phyloP scores from a whole-genome alignment of 495 filamentous ascomycete species.

The Paragyromitra xinjiangensis region DNA sequence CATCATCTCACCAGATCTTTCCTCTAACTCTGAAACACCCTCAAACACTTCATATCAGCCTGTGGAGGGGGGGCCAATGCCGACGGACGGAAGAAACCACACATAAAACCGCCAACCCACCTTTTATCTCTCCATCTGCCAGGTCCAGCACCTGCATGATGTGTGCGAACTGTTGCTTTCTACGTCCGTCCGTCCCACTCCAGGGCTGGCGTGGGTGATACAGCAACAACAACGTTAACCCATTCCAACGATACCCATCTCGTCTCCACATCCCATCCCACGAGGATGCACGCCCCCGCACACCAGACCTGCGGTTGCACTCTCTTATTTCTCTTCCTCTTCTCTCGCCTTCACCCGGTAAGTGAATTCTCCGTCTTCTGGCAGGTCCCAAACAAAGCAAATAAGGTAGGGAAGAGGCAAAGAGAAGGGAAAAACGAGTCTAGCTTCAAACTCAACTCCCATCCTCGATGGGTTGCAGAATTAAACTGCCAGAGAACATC shows the following conservation, averaged over 20 bases:
- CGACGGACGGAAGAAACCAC: conserved; percentile 17
- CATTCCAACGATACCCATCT: conserved; percentile 44
- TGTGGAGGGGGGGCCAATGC: conserved; percentile 16
- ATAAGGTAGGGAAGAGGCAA: conserved; percentile 15
- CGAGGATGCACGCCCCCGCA: conserved; percentile 41
- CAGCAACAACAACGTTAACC: conserved; percentile 35
- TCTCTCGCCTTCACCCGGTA: conserved; percentile 44
- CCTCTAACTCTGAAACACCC: conserved; percentile 39
- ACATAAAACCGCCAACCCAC: conserved; percentile 35
- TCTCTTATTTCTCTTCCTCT: conserved; percentile 36
- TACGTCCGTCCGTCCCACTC: conserved; percentile 19
- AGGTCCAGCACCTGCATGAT: conserved; percentile 38
- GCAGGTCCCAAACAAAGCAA: conserved; percentile 17
- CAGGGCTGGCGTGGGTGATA: background rate
- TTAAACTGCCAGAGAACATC: conserved; percentile 34
- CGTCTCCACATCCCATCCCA: conserved; percentile 52
- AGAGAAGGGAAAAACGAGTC: conserved; percentile 4
- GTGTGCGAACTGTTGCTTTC: conserved; percentile 17
- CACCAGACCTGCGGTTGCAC: conserved; percentile 48
- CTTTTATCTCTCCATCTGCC: conserved; percentile 16
- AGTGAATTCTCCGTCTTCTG: conserved; percentile 45
- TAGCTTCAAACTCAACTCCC: conserved; percentile 11
- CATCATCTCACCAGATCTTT: conserved; percentile 24
- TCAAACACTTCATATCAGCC: conserved; percentile 50
- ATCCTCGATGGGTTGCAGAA: conserved; percentile 45